Evolutionary conservation across 176 grass and related monocot species (phyloP).

Genomic region (Oryza meridionalis): DNA sequence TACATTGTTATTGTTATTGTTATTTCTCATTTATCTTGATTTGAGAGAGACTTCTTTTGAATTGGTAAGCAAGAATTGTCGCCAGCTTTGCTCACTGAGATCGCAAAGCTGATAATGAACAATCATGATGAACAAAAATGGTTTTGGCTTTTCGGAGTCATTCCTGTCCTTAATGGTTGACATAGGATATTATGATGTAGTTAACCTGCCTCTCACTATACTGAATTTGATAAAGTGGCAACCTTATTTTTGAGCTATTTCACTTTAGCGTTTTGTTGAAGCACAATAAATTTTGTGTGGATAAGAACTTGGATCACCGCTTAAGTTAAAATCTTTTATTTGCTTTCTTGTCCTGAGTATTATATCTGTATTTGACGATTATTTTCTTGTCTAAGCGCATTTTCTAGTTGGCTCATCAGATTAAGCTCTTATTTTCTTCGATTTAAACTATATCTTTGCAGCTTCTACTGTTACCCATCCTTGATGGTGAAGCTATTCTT

Average conservation of each 20-base stretch:
- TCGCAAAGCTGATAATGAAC: not conserved
- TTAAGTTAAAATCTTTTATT: not conserved
- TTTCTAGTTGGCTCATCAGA: not conserved
- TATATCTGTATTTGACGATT: not conserved
- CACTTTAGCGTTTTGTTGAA: slow-evolving; percentile 1
- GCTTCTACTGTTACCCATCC: slow-evolving; percentile 88
- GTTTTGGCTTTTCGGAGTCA: not conserved
- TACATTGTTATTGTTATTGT: not conserved
- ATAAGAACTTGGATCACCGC: not conserved
- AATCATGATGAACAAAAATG: not conserved
- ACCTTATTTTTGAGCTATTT: slow-evolving; percentile 13
- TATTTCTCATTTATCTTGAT: not conserved
- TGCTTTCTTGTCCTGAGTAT: not conserved
- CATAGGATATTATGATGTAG: slow-evolving; percentile 14
- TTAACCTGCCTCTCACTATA: not conserved
- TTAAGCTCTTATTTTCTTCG: slow-evolving; percentile 20
- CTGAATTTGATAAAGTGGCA: not conserved
- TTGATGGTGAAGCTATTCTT: slow-evolving; percentile 95
- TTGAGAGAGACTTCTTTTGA: slow-evolving; percentile 18
- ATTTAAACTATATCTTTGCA: slow-evolving; percentile 51
- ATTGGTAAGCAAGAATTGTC: not conserved
- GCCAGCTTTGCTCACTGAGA: not conserved
- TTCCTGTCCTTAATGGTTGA: slow-evolving; percentile 12
- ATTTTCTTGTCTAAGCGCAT: not conserved
- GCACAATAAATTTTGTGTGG: not conserved